These are phyloP conservation scores for Xylaria cubensis DNA, from an alignment of 495 filamentous ascomycete species.

Conservation along the genomic window DNA sequence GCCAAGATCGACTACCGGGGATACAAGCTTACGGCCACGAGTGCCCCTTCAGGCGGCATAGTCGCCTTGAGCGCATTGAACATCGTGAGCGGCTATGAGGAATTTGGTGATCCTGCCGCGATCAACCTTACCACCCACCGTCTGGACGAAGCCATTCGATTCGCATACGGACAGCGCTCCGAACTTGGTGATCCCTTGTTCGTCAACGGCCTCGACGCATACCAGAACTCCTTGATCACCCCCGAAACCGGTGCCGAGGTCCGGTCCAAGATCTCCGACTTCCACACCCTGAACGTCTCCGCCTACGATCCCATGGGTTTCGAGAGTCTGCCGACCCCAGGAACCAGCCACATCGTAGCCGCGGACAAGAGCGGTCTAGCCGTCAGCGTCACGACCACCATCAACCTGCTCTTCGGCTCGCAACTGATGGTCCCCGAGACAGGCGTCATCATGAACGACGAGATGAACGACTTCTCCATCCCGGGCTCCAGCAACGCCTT, in stretches of 20 bases:
- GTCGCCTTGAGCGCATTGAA: slow-evolving; percentile 74
- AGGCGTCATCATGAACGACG: slow-evolving; percentile 85
- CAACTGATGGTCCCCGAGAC: slow-evolving; percentile 78
- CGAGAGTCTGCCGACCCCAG: slow-evolving; percentile 68
- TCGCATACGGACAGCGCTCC: slow-evolving; percentile 71
- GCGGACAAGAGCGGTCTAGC: slow-evolving; percentile 70
- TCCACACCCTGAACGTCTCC: slow-evolving; percentile 65
- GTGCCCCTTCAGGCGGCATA: slow-evolving; percentile 71
- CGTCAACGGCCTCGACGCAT: slow-evolving; percentile 65
- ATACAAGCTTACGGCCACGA: slow-evolving; percentile 67
- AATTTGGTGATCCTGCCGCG: slow-evolving; percentile 57
- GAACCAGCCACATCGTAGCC: slow-evolving; percentile 72
- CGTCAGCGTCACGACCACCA: slow-evolving; percentile 72
- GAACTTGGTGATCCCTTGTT: slow-evolving; percentile 78
- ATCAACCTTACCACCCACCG: slow-evolving; percentile 75
- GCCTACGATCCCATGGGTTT: slow-evolving; percentile 70
- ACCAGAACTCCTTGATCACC: slow-evolving; percentile 69
- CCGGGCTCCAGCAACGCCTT: slow-evolving; percentile 78
- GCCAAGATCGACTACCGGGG: slow-evolving; percentile 70
- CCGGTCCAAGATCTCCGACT: slow-evolving; percentile 70
- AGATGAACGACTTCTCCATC: slow-evolving; percentile 94
- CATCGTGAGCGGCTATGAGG: slow-evolving; percentile 69
- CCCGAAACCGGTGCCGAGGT: slow-evolving; percentile 62
- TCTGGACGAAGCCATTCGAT: slow-evolving; percentile 80
- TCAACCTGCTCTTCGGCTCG: slow-evolving; percentile 80